Evolutionary conservation across 2,329 filamentous ascomycete genomes (phyloP).

Genomic region (Penicillium brevicompactum): DNA sequence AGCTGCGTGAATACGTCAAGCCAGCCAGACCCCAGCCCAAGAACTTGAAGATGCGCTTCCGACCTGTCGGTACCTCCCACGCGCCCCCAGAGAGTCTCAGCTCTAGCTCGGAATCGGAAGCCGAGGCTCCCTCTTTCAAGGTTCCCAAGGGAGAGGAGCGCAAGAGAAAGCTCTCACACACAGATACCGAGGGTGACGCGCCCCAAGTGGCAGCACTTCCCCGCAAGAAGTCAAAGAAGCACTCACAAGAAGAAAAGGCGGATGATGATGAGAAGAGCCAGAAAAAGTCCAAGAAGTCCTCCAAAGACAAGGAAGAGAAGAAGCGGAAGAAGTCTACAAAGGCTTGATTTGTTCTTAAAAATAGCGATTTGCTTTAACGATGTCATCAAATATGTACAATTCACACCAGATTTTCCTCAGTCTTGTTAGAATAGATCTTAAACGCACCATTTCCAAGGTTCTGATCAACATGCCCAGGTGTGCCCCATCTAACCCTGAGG

Average conservation of each 20-base stretch:
- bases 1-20: conserved; percentile 34
- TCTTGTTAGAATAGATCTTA: no score
- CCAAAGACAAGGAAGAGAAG: conserved; percentile 44
- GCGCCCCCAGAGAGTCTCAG: conserved; percentile 38
- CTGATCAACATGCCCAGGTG: not conserved
- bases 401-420: not conserved
- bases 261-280: conserved; percentile 19
- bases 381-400: conserved; percentile 22
- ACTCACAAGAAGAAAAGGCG: conserved; percentile 23
- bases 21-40: conserved; percentile 44
- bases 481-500: not conserved
- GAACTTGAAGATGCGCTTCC: conserved; percentile 49
- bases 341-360: conserved; percentile 27
- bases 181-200: conserved; percentile 32
- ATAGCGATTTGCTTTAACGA: conserved; percentile 24
- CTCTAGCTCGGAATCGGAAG: conserved; percentile 41
- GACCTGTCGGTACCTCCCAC: conserved; percentile 42
- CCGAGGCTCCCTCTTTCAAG: conserved; percentile 36
- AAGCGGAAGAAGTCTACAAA: conserved; percentile 44
- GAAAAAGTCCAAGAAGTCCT: conserved; percentile 35
- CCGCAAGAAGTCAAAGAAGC: conserved; percentile 46
- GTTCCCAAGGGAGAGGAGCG: conserved; percentile 36
- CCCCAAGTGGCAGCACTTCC: conserved; percentile 27
- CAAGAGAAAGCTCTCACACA: conserved; percentile 41
- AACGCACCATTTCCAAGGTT: not conserved